phyloP scores from a whole-genome alignment of 1,139 yeast genomes.

The Zygosaccharomyces pseudobailii region DNA sequence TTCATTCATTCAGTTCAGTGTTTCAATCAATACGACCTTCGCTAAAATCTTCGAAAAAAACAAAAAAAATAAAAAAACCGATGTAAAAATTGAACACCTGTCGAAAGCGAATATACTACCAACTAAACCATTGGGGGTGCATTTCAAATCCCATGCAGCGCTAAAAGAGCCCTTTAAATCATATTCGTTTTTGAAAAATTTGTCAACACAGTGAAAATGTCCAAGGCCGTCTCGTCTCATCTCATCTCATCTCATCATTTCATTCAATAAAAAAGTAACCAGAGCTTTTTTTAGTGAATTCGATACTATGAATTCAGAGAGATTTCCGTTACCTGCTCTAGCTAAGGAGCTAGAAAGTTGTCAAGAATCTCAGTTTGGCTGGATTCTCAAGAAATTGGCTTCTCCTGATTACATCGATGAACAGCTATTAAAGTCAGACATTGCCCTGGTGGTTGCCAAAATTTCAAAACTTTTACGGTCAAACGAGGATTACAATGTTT shows the following conservation, averaged over 20 bases:
- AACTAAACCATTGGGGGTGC: background rate
- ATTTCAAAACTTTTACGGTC: constrained; percentile 51
- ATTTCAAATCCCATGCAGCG: background rate
- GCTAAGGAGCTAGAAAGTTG: constrained; percentile 33
- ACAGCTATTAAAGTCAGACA: constrained; percentile 46
- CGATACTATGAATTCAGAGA: constrained; percentile 12
- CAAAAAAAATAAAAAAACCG: background rate
- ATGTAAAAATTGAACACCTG: background rate
- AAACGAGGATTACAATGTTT: constrained; percentile 45
- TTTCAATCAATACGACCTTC: background rate
- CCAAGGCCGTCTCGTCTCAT: background rate
- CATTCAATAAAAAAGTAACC: no score
- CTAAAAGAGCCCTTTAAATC: no score
- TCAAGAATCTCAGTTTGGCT: constrained; percentile 33
- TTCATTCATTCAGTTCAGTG: background rate
- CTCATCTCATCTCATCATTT: background rate
- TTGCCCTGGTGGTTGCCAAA: constrained; percentile 53
- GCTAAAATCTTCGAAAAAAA: background rate
- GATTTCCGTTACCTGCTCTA: constrained; percentile 32
- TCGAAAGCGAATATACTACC: background rate
- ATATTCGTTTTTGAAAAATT: no score
- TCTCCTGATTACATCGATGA: constrained; percentile 36
- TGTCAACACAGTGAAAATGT: background rate
- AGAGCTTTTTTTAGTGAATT: no score
- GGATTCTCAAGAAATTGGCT: constrained; percentile 32